Evolutionary conservation across 164 flowering plant genomes (phyloP).

Genomic region (Vitis rotundifolia): DNA sequence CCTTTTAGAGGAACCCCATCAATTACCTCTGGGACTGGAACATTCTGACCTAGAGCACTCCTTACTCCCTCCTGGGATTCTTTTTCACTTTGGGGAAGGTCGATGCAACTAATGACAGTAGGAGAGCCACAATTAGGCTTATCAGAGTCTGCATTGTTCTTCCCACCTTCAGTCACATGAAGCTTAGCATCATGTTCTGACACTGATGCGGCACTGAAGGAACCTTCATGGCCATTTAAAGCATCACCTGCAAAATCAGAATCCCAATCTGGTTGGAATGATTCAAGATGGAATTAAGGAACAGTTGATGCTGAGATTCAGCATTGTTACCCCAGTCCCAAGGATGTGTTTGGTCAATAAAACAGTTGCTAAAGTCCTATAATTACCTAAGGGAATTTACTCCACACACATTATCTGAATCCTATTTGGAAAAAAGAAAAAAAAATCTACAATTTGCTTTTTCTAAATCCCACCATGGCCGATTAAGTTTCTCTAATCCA

Average conservation of each 20-base stretch:
- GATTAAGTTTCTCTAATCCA: no score
- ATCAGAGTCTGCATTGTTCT: constrained; percentile 15
- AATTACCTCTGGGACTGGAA: constrained; percentile 16
- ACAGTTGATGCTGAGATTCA: not conserved
- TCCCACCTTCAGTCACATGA: constrained; percentile 22
- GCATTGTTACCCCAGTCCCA: no score
- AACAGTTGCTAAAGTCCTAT: no score
- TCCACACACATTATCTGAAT: no score
- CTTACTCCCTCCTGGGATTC: constrained; percentile 22
- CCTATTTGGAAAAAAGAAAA: no score
- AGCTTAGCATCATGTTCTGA: constrained; percentile 17
- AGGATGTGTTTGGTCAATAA: no score
- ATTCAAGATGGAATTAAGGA: not conserved
- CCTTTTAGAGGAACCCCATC: constrained; percentile 12
- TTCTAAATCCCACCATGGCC: no score
- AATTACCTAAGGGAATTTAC: no score
- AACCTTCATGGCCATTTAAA: constrained; percentile 12
- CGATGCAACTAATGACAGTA: constrained; percentile 37
- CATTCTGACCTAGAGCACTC: constrained; percentile 23
- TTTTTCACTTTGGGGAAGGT: constrained; percentile 29
- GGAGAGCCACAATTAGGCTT: constrained; percentile 50
- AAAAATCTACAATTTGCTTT: no score
- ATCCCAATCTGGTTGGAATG: not conserved
- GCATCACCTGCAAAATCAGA: constrained; percentile 24
- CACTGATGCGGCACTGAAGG: constrained; percentile 11